Evolutionary conservation across 495 filamentous ascomycete genomes (phyloP), one percentile per base, ranked within the genome.

Genomic region (Schizothecium vesticola): DNA sequence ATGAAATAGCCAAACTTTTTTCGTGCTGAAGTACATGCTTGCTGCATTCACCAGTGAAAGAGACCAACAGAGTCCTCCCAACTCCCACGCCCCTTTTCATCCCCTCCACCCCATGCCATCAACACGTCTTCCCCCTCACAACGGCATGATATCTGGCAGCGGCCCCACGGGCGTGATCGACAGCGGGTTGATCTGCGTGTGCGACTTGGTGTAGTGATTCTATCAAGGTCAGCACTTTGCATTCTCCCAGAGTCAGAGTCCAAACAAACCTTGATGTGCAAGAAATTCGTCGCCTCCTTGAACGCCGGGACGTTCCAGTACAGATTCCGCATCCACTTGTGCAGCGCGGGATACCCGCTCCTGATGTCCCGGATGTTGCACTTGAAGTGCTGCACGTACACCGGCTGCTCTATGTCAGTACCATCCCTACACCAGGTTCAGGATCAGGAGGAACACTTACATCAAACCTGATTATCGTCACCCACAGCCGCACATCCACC

Each of bases 301-400:
- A 94, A 94, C 2, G 86, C 90, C 9, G 85, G 83, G 21, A 86
- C 80, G 69, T 88, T 86, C 85, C 88, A 93, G 78, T 93, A 93
- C 36, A 94, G 78, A 43, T 85, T 79, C 68, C 87, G 80, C 76
- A 92, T 79, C 91, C 91, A 93, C 60, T 76, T 78, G 71, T 93
- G 84, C 31, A 93, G 80, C 7, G 78, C 77, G 13, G 91, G 91
- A 75, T 92, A 94, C 68, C 88, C 89, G 68, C 83, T 80, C 31
- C 89, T 79, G 66, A 92, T 90, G 80, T 90, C 88, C 67, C 86
- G 86, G 60, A 92, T 56, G 74, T 91, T 92, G 74, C 88, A 90
- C 72, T 84, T 85, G 80, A 91, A 91, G 75, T 90, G 79, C 59
- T 85, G 87, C 65, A 87, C 80, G 75, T 91, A 91, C 64, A 87